These are phyloP conservation scores for Astrocystis sublimbata DNA, from an alignment of 495 filamentous ascomycete genomes.

Conservation along the genomic window DNA sequence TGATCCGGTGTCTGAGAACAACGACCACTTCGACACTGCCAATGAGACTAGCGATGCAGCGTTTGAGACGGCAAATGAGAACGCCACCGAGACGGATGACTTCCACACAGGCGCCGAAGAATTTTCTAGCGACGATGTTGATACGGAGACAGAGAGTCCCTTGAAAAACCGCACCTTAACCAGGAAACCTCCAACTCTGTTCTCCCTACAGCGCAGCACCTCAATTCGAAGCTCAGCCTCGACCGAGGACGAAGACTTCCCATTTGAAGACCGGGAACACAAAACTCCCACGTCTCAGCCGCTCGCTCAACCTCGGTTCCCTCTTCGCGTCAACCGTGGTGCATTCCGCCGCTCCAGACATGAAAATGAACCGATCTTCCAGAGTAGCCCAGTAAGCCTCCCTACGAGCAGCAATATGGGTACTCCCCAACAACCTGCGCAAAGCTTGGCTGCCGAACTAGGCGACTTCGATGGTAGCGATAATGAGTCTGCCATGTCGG, in stretches of 20 bases:
- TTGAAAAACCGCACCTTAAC: conserved; percentile 45
- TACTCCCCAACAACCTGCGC: conserved; percentile 58
- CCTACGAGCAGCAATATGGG: conserved; percentile 48
- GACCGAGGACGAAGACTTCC: conserved; percentile 73
- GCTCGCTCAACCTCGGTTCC: conserved; percentile 63
- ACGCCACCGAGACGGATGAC: conserved; percentile 83
- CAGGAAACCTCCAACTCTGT: conserved; percentile 34
- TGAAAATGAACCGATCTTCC: conserved; percentile 58
- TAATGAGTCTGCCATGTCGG: conserved; percentile 54
- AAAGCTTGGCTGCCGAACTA: conserved; percentile 90
- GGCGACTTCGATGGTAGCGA: conserved; percentile 70
- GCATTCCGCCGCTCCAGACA: conserved; percentile 62
- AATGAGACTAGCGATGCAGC: conserved; percentile 81
- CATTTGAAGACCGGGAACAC: conserved; percentile 39
- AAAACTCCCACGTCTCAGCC: conserved; percentile 62
- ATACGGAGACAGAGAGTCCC: conserved; percentile 83
- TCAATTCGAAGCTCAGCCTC: conserved; percentile 90
- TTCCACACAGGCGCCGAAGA: conserved; percentile 91
- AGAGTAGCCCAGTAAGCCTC: conserved; percentile 59
- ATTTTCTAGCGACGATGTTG: conserved; percentile 73
- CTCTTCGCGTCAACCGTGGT: conserved; percentile 66
- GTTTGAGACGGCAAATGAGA: conserved; percentile 84
- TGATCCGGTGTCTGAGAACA: conserved; percentile 24
- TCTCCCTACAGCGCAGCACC: conserved; percentile 44
- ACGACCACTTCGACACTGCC: conserved; percentile 80